phyloP scores from a whole-genome alignment of 495 filamentous ascomycete genomes.

The Penicillium robsamsonii region DNA sequence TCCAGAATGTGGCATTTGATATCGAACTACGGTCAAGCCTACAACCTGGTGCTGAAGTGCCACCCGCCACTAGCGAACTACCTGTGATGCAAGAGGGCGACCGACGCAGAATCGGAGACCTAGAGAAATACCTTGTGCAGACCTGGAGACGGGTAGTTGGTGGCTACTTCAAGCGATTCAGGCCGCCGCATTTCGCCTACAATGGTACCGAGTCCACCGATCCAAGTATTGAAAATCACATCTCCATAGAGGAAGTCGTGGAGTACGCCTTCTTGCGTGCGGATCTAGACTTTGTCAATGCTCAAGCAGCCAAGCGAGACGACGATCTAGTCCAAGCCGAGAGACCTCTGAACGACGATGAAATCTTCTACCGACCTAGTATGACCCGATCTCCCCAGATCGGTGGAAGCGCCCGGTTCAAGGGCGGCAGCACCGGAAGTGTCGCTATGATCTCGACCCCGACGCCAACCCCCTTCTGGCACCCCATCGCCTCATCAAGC shows the following conservation, averaged over 20 bases:
- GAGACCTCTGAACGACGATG: conserved; percentile 72
- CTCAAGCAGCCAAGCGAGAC: conserved; percentile 73
- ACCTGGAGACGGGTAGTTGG: conserved; percentile 83
- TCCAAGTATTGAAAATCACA: conserved; percentile 13
- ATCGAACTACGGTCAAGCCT: conserved; percentile 77
- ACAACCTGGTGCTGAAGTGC: conserved; percentile 13
- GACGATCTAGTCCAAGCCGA: conserved; percentile 68
- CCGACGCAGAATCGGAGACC: conserved; percentile 36
- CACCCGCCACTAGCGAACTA: conserved; percentile 18
- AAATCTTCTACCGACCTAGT: conserved; percentile 68
- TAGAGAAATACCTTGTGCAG: conserved; percentile 67
- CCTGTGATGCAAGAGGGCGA: conserved; percentile 44
- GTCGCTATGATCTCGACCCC: conserved; percentile 88
- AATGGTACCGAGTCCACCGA: conserved; percentile 22
- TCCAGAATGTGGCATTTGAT: conserved; percentile 71
- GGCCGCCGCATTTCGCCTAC: conserved; percentile 62
- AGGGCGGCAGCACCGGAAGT: conserved; percentile 87
- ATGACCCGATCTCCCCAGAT: conserved; percentile 56
- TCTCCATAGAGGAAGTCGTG: conserved; percentile 54
- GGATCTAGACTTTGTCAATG: conserved; percentile 88
- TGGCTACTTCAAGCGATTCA: conserved; percentile 90
- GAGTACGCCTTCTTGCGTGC: conserved; percentile 89
- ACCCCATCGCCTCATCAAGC: conserved; percentile 78
- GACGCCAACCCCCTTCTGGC: conserved; percentile 90
- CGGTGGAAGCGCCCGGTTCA: conserved; percentile 72